phyloP scores from a whole-genome alignment of 208 protist species.

The Crithidia acanthocephali region DNA sequence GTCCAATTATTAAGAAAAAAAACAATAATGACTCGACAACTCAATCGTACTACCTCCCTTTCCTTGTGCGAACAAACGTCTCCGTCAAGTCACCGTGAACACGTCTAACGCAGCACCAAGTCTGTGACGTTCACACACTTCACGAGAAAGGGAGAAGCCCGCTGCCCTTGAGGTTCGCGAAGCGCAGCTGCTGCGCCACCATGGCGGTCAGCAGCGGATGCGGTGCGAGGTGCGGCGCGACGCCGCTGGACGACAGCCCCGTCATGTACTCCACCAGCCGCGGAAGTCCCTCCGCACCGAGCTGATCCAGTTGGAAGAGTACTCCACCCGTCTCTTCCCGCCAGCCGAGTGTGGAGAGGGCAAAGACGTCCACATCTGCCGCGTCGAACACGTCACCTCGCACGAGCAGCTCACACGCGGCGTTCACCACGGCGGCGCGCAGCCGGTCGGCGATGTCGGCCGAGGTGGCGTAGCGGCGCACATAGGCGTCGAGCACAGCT shows the following conservation, averaged over 20 bases:
- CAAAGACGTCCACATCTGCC: slow-evolving; percentile 61
- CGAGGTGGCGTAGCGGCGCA: slow-evolving; percentile 37
- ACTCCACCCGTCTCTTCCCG: slow-evolving; percentile 63
- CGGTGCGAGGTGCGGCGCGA: slow-evolving; percentile 46
- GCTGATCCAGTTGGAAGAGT: slow-evolving; percentile 52
- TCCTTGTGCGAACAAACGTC: too few species aligned
- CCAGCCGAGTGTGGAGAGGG: slow-evolving; percentile 69
- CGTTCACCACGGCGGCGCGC: slow-evolving; percentile 67
- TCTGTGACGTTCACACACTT: background rate
- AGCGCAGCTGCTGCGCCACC: slow-evolving; percentile 50
- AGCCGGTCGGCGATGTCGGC: slow-evolving; percentile 57
- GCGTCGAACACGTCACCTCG: slow-evolving; percentile 42
- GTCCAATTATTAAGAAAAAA: too few species aligned
- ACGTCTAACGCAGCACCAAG: too few species aligned
- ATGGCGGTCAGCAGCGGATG: slow-evolving; percentile 64
- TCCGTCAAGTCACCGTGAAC: too few species aligned
- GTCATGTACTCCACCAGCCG: slow-evolving; percentile 45
- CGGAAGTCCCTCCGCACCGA: slow-evolving; percentile 32
- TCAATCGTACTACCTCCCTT: too few species aligned
- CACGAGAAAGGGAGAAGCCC: slow-evolving; percentile 13
- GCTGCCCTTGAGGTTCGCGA: slow-evolving; percentile 36
- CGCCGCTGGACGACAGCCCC: slow-evolving; percentile 35
- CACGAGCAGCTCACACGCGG: slow-evolving; percentile 58
- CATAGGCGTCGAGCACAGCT: slow-evolving; percentile 35
- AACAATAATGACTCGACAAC: too few species aligned